phyloP scores from a whole-genome alignment of 768 basidiomycete species.

The Rhizopogon rudus region DNA sequence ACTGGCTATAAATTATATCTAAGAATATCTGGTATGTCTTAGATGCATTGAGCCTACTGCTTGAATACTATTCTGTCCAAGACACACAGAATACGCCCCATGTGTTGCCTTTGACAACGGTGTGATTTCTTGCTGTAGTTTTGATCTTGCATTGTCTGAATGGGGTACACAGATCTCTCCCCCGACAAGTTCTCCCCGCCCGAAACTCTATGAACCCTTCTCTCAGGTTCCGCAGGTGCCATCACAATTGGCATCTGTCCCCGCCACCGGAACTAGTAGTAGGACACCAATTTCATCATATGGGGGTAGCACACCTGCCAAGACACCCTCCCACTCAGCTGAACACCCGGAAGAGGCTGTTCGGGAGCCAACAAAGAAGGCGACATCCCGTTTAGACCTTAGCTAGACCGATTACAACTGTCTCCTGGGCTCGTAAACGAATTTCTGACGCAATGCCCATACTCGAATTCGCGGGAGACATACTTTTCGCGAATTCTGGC shows the following conservation, averaged over 20 bases:
- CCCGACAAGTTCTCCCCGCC: constrained; percentile 36
- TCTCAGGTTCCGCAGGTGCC: constrained; percentile 22
- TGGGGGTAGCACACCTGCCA: constrained; percentile 50
- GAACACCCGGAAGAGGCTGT: constrained; percentile 4
- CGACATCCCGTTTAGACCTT: constrained; percentile 18
- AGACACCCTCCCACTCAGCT: constrained; percentile 18
- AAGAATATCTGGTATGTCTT: constrained; percentile 4
- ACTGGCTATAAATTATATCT: background rate
- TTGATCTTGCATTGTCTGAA: constrained; percentile 1
- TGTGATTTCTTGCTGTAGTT: constrained; percentile 28
- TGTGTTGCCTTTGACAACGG: constrained; percentile 43
- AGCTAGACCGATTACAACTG: constrained; percentile 10
- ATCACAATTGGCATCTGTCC: constrained; percentile 10
- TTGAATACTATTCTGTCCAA: constrained; percentile 71
- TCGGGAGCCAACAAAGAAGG: constrained; percentile 14
- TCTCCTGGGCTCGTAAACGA: background rate
- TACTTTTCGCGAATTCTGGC: background rate
- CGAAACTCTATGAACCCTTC: constrained; percentile 36
- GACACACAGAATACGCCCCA: constrained; percentile 47
- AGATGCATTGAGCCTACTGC: constrained; percentile 63
- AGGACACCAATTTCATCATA: constrained; percentile 58
- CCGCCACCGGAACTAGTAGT: constrained; percentile 27
- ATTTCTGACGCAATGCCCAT: background rate
- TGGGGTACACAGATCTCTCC: constrained; percentile 39
- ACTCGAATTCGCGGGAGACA: background rate